Evolutionary conservation across 495 filamentous ascomycete genomes (phyloP), one percentile per base, ranked within the genome.

Genomic region (Penicillium macrosclerotiorum): DNA sequence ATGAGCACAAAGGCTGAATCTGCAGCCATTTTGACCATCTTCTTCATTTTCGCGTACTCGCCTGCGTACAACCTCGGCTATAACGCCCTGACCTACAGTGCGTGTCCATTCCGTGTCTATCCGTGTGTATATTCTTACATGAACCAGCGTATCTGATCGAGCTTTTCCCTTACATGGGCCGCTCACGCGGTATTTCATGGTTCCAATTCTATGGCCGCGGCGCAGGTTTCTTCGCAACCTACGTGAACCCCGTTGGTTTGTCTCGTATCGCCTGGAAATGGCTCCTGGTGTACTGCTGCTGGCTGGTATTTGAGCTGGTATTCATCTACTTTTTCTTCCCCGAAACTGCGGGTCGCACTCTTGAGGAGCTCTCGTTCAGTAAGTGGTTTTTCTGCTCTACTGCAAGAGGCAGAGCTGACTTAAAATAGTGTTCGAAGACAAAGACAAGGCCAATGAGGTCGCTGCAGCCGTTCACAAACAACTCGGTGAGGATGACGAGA

Each of bases 21-120:
- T 0, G 72, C 78, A 9, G 73, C 73, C 8, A 69, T 68, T 14
- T 51, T 77, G 18, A 78, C 76, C 7, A 60, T 84, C 38, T 79
- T 84, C 67, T 84, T 82, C 47, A 82, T 82, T 48, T 86, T 82
- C 51, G 64, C 68, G 19, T 86, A 84, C 54, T 75, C 72, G 1
- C 82, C 81, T 3, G 78, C 75, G 49, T 85, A 85, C 48, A 85
- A 84, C 51, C 71, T 85, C 43, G 82, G 80, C n/a, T 83, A 84
- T 52, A 85, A 85, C 42, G 81, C 82, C 25, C 65, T 84, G 26
- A 82, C 82, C 1, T 86, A 84, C 57, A 83, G 78, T 82, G 17
- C 16, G 55, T 63, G 67, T 56, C 42, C 47, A 66, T 74, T 31
- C 24, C 8, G 11, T n/a, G 20, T 19, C 4, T 31, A 26, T 11